Evolutionary conservation across 257 asterid genomes (phyloP), one percentile per base, ranked within the genome.

Genomic region (Primulina eburnea): DNA sequence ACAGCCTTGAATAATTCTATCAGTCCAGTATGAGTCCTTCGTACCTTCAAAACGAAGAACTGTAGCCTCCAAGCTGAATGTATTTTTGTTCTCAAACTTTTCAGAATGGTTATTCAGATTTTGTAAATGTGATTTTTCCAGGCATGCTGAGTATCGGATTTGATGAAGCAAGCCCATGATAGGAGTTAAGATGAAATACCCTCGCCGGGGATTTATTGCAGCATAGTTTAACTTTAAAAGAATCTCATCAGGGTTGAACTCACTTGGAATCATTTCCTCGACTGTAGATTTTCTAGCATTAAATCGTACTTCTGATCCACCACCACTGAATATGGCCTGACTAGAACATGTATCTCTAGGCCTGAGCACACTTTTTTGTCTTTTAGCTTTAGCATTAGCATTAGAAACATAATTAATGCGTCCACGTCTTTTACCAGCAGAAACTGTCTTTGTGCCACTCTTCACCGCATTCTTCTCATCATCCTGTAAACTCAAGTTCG

Each of bases 1-100:
- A 73, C 74, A 53, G 65, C 68, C 60, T 65, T 82, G 79, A 38
- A 85, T 85, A 43, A 80, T 75, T 78, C 85, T 80, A 72, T 86
- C 92, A 1, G 89, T 84, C 95, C 95, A 90, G 77, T 83, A 86
- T 0, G 87, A 77, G 80, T 86, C 92, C 59, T 84, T 75, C 4
- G 67, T 69, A 67, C 89, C 89, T 63, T 68, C 78, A 70, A 38
- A 17, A 56, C 60, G 85, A 72, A 53, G 38, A 72, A 75, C 80
- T 43, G 68, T 38, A 67, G 73, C 65, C 29, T 64, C 83, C 61
- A 52, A 32, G 66, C 67, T 32, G 71, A 67, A 55, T 53, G 73
- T 62, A 6, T 73, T 74, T 33, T 76, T 71, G 11, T 64, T 68
- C 53, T 29, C 14, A 18, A 55, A 61, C 70, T 71, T 71, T 30